phyloP scores from a whole-genome alignment of 495 filamentous ascomycete species.

The Venustampulla echinocandica region DNA sequence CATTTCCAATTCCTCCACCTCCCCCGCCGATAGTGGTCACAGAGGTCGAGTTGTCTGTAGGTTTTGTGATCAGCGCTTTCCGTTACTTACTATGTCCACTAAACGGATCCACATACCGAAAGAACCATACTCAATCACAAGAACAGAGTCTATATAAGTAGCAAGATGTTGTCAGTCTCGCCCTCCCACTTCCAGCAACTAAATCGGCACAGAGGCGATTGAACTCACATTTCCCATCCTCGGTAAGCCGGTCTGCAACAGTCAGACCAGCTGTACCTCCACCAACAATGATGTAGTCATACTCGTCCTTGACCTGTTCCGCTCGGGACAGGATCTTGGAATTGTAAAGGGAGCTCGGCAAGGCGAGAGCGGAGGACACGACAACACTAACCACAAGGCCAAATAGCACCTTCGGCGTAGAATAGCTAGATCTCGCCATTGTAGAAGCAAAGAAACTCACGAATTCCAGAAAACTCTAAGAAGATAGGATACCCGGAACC shows the following conservation, averaged over 20 bases:
- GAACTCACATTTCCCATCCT: slow-evolving; percentile 26
- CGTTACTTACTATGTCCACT: too few species aligned
- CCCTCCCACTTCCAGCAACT: background rate
- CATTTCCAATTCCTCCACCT: background rate
- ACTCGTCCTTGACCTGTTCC: slow-evolving; percentile 5
- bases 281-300: slow-evolving; percentile 56
- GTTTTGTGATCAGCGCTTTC: background rate
- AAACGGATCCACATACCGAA: background rate
- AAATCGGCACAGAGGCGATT: background rate
- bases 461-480: too few species aligned
- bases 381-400: too few species aligned
- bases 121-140: slow-evolving; percentile 31
- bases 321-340: too few species aligned
- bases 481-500: too few species aligned
- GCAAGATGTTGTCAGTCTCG: background rate
- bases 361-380: too few species aligned
- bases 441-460: too few species aligned
- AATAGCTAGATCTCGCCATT: too few species aligned
- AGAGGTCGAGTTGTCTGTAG: background rate
- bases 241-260: slow-evolving; percentile 49
- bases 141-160: slow-evolving; percentile 23
- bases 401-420: too few species aligned
- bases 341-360: too few species aligned
- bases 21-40: background rate
- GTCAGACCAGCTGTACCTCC: slow-evolving; percentile 81